These are phyloP conservation scores for Lipomyces sp. DNA, from an alignment of 805 yeast species.

Conservation along the genomic window DNA sequence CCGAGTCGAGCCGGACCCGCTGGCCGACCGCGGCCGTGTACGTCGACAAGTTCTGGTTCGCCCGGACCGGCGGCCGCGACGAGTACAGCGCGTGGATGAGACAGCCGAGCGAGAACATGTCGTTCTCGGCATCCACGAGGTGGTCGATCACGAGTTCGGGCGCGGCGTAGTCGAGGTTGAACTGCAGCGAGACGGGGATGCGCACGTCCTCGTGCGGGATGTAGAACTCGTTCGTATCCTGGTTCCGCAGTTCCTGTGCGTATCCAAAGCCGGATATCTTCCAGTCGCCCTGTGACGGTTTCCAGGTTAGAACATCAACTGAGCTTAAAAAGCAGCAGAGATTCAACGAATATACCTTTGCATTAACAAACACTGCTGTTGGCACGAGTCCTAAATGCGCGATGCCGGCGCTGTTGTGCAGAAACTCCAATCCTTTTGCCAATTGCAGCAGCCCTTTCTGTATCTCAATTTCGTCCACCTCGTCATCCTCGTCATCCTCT, in stretches of 20 bases:
- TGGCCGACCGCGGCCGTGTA: conserved; percentile 44
- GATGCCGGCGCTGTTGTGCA: conserved; percentile 70
- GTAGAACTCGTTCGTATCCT: conserved; percentile 54
- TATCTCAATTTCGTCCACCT: conserved; percentile 50
- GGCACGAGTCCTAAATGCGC: conserved; percentile 82
- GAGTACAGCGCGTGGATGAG: conserved; percentile 65
- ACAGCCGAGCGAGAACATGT: conserved; percentile 80
- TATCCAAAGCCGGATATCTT: conserved; percentile 75
- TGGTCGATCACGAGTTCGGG: conserved; percentile 77
- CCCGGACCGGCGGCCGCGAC: conserved; percentile 47
- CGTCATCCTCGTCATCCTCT: conserved; percentile 39
- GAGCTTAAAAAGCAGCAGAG: not conserved
- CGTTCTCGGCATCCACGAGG: conserved; percentile 63
- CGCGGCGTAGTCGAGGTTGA: conserved; percentile 71
- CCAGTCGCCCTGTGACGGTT: conserved; percentile 73
- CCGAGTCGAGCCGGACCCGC: conserved; percentile 42
- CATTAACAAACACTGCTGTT: conserved; percentile 67
- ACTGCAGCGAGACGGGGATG: conserved; percentile 66
- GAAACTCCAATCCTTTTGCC: conserved; percentile 72
- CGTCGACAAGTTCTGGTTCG: conserved; percentile 50
- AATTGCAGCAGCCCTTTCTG: conserved; percentile 82
- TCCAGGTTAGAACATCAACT: not conserved
- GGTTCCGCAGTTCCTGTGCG: conserved; percentile 42
- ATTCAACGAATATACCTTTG: conserved; percentile 32
- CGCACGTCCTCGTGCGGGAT: conserved; percentile 72